A percentile compares a stretch with the other conserved stretches of the same genome.
phyloP scores from a whole-genome alignment of 225 moss, liverwort and hornwort species.

The Pseudisothecium myosuroides region DNA sequence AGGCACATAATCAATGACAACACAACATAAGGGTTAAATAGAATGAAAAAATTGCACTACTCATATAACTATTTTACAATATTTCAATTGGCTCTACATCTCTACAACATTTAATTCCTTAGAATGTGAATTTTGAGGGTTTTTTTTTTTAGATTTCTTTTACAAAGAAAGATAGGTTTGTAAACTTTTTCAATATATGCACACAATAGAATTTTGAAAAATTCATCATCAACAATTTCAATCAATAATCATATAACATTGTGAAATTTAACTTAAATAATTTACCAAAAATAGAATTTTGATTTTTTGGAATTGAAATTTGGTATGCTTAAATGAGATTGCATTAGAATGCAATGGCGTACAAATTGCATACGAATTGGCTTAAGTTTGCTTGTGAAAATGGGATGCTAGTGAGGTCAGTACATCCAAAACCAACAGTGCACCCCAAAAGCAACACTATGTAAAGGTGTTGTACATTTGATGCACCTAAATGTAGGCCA shows the following conservation, averaged over 20 bases:
- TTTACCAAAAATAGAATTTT: too few relatives aligned
- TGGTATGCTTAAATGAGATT: background rate
- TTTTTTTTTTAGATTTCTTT: background rate
- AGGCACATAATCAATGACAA: background rate
- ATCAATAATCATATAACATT: background rate
- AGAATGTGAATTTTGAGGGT: background rate
- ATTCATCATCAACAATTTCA: fast-evolving
- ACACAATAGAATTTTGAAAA: background rate
- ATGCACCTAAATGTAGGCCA: background rate
- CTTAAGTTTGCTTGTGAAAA: background rate
- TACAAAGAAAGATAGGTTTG: too few relatives aligned
- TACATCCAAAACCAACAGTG: background rate
- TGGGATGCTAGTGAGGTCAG: fast-evolving
- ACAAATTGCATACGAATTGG: too few relatives aligned
- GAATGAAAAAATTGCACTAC: background rate
- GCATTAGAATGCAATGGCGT: background rate
- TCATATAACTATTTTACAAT: background rate
- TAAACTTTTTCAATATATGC: background rate
- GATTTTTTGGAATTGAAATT: background rate
- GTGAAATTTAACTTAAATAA: background rate
- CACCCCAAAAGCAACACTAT: background rate
- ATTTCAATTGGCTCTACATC: fast-evolving
- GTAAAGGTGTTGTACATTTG: background rate
- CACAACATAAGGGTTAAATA: fast-evolving
- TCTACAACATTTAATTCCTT: background rate